Evolutionary conservation across 164 flowering plant species (phyloP), one percentile per base, ranked within the genome.

Genomic region (Magnolia sinica): DNA sequence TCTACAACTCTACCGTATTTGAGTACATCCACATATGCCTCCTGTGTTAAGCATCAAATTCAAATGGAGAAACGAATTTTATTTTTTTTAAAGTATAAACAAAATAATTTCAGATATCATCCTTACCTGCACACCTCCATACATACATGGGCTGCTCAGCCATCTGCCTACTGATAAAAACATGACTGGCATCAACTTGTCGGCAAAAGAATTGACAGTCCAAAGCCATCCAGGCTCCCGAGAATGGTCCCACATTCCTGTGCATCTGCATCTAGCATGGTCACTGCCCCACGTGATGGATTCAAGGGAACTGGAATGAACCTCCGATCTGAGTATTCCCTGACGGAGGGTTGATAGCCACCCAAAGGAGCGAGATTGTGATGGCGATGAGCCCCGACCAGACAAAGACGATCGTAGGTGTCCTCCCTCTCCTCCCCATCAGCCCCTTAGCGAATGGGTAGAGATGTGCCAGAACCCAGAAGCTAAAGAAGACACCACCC

Each of bases 381-480:
- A 94, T 90, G 4, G 98, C 92, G 49, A 92, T 82, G 52, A 94
- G 96, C 0, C 97, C 97, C 0, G 98, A 86, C 98, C 97, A 94
- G 7, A 94, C 91, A 77, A 80, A 94, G 1, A 94, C 91, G 51
- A 94, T 85, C 0, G 97, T 92, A 0, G 98, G 98, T 0, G 95
- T 91, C 74, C 87, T 88, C 14, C 98, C 96, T 73, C 97, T 79
- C 80, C 92, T 86, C 37, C 98, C 98, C 97, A 92, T 92, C 16
- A 94, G 78, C 19, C 98, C 98, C 74, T 91, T 92, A 0, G 93
- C 93, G 68, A 94, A 94, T 0, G 98, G 98, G 78, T 92, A 94
- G 1, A 94, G 83, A 85, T 94, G 98, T 27, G 90, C 88, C 83
- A 94, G 68, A 1, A 94, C 98, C 98, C 98, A 94, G 78, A 91